Evolutionary conservation across 2,329 filamentous ascomycete species (phyloP), one percentile per base, ranked within the genome.

Genomic region (Arthrobotrys entomopaga): DNA sequence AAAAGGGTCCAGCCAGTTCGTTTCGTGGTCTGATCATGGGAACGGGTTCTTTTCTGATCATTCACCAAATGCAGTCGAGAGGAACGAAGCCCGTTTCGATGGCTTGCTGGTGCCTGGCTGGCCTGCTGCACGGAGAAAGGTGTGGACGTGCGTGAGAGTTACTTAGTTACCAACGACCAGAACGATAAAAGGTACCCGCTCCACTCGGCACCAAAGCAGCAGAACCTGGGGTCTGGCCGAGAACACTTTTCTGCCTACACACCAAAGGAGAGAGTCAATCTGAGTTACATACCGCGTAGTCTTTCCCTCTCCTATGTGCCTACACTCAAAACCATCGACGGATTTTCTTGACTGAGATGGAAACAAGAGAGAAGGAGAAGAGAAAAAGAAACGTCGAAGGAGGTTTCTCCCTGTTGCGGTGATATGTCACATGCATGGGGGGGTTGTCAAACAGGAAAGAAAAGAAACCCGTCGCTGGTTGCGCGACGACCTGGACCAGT

Each of bases 181-280:
- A 34, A 34, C 7, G 29, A 34, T 43, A 57, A 22, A 26, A 46
- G 40, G 53, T 57, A 57, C 53, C 26, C n/a, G n/a, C 19, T 24
- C 16, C 8, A 50, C 20, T 49, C 15, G 22, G 64, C 34, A 60
- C 46, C 56, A 38, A 56, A 57, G 63, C 63, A 42, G 19, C 15
- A 53, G 20, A 58, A 59, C 63, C 64, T 67, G 64, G 64, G 59
- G 46, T 53, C 54, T 67, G 64, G 64, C 64, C 64, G 64, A 66
- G 64, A 67, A 43, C 64, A n/a, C 38, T 46, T 56, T 52, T 56
- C 22, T 7, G 20, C 20, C 11, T 29, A 26, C 42, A 3, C 42
- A 13, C 34, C 34, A 19, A 46, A 13, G 13, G n/a, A 19, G 6
- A 26, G 3, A 26, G 10, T 43, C 40, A 10, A 43, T 43, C 3